Evolutionary conservation across 768 basidiomycete genomes (phyloP).

Genomic region (Tylopilus felleus): DNA sequence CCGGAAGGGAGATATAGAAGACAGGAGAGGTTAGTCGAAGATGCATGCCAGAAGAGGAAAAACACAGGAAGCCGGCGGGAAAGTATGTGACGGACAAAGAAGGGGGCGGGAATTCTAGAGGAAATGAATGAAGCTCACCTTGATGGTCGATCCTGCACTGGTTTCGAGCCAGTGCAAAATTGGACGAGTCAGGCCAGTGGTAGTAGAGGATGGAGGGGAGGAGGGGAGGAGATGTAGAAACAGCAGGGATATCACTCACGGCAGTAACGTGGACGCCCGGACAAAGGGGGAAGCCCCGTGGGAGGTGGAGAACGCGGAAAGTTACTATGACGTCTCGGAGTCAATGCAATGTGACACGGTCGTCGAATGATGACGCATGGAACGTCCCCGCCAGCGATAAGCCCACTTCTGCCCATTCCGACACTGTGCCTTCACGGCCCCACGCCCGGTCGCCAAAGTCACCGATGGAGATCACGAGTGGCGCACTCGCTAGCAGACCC

Average conservation of each 20-base stretch:
- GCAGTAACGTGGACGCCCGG: slow-evolving; percentile 22
- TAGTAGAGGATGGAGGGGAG: neutral
- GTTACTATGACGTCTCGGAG: slow-evolving; percentile 17
- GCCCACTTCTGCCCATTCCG: neutral
- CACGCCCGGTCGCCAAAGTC: neutral
- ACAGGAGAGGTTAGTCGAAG: slow-evolving; percentile 10
- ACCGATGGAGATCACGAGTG: neutral
- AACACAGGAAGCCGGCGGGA: slow-evolving; percentile 5
- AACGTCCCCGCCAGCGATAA: neutral
- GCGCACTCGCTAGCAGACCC: slow-evolving; percentile 3
- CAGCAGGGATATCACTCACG: slow-evolving; percentile 3
- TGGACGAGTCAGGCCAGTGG: neutral
- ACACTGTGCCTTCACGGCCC: neutral
- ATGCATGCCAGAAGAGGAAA: slow-evolving; percentile 12
- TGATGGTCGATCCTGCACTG: slow-evolving; percentile 23
- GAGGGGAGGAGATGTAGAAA: neutral
- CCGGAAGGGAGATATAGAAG: slow-evolving; percentile 16
- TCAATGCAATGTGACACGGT: slow-evolving; percentile 17
- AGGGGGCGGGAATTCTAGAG: slow-evolving; percentile 12
- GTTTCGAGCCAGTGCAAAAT: neutral
- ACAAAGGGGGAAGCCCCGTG: slow-evolving; percentile 9
- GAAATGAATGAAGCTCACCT: slow-evolving; percentile 29
- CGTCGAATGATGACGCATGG: neutral
- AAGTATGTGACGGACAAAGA: neutral
- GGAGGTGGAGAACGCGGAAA: slow-evolving; percentile 13